phyloP scores from a whole-genome alignment of 139 green algal species.

The Chlorella sp. region DNA sequence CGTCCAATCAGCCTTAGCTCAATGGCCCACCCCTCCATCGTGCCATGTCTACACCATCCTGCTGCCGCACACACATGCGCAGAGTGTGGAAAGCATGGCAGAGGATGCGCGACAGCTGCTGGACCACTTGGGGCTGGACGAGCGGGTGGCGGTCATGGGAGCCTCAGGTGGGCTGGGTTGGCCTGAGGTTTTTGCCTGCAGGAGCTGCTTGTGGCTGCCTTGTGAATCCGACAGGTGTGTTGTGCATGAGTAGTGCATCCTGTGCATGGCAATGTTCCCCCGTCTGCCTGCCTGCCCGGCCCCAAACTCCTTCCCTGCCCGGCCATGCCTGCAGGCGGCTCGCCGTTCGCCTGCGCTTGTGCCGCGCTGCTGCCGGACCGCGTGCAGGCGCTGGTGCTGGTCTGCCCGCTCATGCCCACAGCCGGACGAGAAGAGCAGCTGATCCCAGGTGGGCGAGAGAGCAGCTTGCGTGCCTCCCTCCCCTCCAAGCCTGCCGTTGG shows the following conservation, averaged over 20 bases:
- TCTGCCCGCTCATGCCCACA: constrained; percentile 23
- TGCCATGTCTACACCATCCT: neutral
- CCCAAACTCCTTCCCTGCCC: no score
- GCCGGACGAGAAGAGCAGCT: constrained; percentile 9
- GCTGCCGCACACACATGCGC: neutral
- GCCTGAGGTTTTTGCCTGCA: no score
- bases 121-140: constrained; percentile 14
- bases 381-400: constrained; percentile 20
- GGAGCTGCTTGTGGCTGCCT: no score
- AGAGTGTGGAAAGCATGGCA: neutral
- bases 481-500: no score
- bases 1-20: no score
- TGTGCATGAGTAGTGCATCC: no score
- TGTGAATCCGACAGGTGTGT: no score
- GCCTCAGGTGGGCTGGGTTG: neutral
- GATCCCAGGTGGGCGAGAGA: neutral
- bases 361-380: constrained; percentile 7
- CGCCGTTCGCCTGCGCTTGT: constrained; percentile 20
- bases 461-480: no score
- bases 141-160: neutral
- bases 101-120: constrained; percentile 14
- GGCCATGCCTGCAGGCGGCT: neutral
- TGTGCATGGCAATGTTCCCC: no score
- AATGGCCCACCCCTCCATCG: no score
- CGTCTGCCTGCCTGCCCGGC: no score